Conservation (phyloP, 495 filamentous ascomycete genomes). For the Lepraria neglecta region DNA sequence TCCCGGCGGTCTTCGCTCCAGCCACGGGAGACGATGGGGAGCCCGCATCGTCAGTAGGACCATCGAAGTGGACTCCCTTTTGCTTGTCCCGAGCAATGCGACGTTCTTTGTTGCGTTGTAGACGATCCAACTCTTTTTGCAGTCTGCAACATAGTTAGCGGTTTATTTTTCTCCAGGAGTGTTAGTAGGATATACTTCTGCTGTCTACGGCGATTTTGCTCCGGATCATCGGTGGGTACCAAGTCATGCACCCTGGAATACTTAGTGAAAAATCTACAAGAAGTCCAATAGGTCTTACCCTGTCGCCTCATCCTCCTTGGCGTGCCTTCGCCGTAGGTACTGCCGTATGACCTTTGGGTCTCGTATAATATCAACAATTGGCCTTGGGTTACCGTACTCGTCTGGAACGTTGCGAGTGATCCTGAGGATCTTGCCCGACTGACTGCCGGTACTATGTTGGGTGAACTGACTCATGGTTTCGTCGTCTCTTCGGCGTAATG, state of each 20-base stretch:
- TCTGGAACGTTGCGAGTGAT: conserved; percentile 63
- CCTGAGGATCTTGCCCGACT: conserved; percentile 62
- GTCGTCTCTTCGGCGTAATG: conserved; percentile 53
- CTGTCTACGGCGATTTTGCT: conserved; percentile 57
- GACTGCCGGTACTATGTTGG: conserved; percentile 62
- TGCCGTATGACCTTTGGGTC: conserved; percentile 69
- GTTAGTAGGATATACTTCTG: conserved; percentile 37
- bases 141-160: conserved; percentile 44
- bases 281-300: conserved; percentile 44
- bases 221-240: conserved; percentile 68
- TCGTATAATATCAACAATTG: conserved; percentile 55
- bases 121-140: conserved; percentile 67
- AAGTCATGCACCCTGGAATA: conserved; percentile 48
- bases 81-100: conserved; percentile 86
- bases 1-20: conserved; percentile 47
- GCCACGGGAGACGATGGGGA: conserved; percentile 44
- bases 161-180: conserved; percentile 15
- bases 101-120: conserved; percentile 86
- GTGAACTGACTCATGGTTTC: conserved; percentile 86
- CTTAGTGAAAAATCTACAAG: conserved; percentile 28
- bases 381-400: conserved; percentile 55
- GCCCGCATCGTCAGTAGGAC: conserved; percentile 37
- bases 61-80: conserved; percentile 54
- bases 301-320: conserved; percentile 56
- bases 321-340: conserved; percentile 50